Base-by-base conservation (phyloP, 1,139 yeast species). In the Blastobotrys aristatus region DNA sequence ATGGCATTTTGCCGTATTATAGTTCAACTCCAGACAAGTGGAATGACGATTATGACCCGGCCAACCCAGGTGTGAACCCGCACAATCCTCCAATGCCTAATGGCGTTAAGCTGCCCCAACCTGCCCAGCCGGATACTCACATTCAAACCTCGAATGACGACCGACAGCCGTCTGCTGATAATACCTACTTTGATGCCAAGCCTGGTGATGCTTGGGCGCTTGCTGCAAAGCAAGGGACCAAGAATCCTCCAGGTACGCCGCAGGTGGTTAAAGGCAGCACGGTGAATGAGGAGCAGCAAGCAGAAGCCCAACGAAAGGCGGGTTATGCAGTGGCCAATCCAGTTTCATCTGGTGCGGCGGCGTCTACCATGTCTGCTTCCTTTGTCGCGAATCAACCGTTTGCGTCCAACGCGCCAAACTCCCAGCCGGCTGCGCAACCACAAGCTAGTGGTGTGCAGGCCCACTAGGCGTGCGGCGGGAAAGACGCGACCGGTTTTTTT, bases 201-300 rank as follows among this genome's bases (percentile, higher is more conserved):
- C 38, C 38, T 20, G 38, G 38, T 34, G 38, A 34, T 34, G 38
- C 38, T 3, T 34, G 38, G 38, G 38, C 38, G n/a, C 24, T 34
- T 8, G 17, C 17, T 34, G 38, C 38, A 7, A 20, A 18, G 13
- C 24, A 17, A 8, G 38, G 38, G 5, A 13, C 18, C 14, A 34
- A 33, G 22, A 33, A 33, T n/a, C 37, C 37, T 17, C 37, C 37
- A 11, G 37, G 37, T 33, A 33, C 37, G 11, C 37, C 37, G 18
- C 38, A 34, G 18, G 24, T 20, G 14, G 38, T 21, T 3, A 24
- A 20, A 7, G 21, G 26, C n/a, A 20, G 26, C n/a, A 24, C 38
- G 3, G 38, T 24, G 21, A 24, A 20, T 34, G 38, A 16, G 4
- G 24, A 21, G 11, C 24, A 20, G 11, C 16, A 10, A 4, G 24